Conservation (phyloP, 805 yeast genomes). For the Pichia scutulata region DNA sequence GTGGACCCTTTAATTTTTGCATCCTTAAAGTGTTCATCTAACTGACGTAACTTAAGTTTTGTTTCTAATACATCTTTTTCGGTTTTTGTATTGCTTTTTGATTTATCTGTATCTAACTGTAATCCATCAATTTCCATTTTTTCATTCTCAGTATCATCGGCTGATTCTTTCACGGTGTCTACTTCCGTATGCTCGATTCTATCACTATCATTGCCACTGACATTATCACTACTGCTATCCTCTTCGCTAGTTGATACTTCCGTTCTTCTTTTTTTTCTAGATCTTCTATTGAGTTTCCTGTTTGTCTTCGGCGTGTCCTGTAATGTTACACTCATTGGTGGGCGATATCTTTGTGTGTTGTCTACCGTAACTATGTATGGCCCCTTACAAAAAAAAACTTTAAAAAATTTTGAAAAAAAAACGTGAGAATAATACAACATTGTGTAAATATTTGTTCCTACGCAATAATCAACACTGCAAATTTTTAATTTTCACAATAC, state of each 20-base stretch:
- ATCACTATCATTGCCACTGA: conserved; percentile 13
- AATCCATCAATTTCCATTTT: neutral
- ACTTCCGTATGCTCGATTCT: neutral
- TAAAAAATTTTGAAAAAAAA: no score
- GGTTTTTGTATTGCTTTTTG: neutral
- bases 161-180: neutral
- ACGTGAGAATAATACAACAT: no score
- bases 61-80: conserved; percentile 4
- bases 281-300: conserved; percentile 31
- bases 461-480: no score
- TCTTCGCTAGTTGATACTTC: conserved; percentile 48
- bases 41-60: conserved; percentile 1
- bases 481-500: no score
- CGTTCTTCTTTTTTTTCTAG: conserved; percentile 77
- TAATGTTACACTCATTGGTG: no score
- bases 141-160: neutral
- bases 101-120: neutral
- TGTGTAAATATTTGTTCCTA: no score
- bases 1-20: neutral
- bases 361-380: no score
- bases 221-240: conserved; percentile 19
- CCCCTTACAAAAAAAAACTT: no score
- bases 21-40: neutral
- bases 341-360: no score
- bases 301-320: neutral